These are phyloP conservation scores for Leavenworthia alabamica DNA, from an alignment of 345 rosid genomes.

Conservation along the genomic window DNA sequence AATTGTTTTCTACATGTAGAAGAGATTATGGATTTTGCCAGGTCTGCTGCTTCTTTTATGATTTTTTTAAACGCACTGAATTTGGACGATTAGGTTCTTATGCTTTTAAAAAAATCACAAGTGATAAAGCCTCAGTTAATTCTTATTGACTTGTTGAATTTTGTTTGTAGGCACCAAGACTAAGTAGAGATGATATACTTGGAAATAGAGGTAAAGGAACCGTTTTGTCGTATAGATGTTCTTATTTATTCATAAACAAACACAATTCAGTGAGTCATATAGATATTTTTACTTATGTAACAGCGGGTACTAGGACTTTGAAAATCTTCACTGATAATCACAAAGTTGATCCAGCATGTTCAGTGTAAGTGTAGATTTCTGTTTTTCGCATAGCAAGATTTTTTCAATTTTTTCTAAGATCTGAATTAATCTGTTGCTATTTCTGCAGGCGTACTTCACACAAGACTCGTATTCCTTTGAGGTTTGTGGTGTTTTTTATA, in stretches of 20 bases:
- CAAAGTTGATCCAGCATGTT: slow-evolving; percentile 27
- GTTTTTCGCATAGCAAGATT: background rate
- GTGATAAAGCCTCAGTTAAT: background rate
- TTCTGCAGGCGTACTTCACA: slow-evolving; percentile 15
- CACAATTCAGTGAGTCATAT: background rate
- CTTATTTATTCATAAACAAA: background rate
- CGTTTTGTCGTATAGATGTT: background rate
- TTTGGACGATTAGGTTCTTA: background rate
- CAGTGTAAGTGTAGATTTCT: slow-evolving; percentile 43
- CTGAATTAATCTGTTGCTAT: background rate
- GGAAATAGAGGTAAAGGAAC: slow-evolving; percentile 21
- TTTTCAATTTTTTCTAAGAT: background rate
- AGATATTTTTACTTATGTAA: background rate
- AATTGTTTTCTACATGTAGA: background rate
- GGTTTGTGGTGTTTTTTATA: slow-evolving; percentile 10
- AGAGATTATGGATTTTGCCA: background rate
- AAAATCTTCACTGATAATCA: slow-evolving; percentile 42
- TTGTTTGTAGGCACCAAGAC: slow-evolving; percentile 23
- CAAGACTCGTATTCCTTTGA: slow-evolving; percentile 23
- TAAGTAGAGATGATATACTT: slow-evolving; percentile 6
- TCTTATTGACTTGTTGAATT: background rate
- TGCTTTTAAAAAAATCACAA: background rate
- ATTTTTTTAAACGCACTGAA: background rate
- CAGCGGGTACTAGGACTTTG: slow-evolving; percentile 38
- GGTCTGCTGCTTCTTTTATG: background rate